Evolutionary conservation across 805 yeast genomes (phyloP).

Genomic region (Saccharomyces eubayanus): DNA sequence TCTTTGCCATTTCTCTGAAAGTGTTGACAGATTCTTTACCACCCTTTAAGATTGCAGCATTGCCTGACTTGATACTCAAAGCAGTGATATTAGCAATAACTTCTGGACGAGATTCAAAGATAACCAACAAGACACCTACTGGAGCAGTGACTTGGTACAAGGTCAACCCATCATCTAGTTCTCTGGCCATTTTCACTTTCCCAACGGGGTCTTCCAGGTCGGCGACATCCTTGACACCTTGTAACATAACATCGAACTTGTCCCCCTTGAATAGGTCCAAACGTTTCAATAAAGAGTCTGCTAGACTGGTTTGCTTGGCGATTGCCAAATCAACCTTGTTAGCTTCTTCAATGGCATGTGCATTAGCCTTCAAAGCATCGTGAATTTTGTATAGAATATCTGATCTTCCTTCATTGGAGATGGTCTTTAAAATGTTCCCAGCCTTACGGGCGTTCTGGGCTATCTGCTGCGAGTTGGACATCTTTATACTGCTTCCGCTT

Average conservation of each 20-base stretch:
- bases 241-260: conserved; percentile 88
- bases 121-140: conserved; percentile 85
- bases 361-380: conserved; percentile 52
- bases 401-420: conserved; percentile 65
- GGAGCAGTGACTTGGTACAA: conserved; percentile 84
- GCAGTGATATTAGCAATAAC: conserved; percentile 97
- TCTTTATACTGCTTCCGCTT: background rate
- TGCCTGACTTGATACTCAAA: conserved; percentile 90
- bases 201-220: conserved; percentile 87
- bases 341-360: conserved; percentile 58
- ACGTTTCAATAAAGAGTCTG: conserved; percentile 70
- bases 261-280: conserved; percentile 74
- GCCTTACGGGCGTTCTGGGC: conserved; percentile 80
- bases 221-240: conserved; percentile 90
- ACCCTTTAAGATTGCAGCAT: conserved; percentile 93
- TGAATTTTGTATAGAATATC: conserved; percentile 64
- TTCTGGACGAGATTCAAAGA: conserved; percentile 95
- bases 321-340: conserved; percentile 66
- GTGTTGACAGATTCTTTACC: conserved; percentile 90
- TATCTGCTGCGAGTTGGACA: conserved; percentile 49
- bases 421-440: conserved; percentile 72
- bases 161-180: conserved; percentile 83
- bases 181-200: conserved; percentile 70
- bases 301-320: conserved; percentile 53
- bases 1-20: conserved; percentile 69